Evolutionary conservation across 768 basidiomycete species (phyloP).

Genomic region (Auricularia cornea): DNA sequence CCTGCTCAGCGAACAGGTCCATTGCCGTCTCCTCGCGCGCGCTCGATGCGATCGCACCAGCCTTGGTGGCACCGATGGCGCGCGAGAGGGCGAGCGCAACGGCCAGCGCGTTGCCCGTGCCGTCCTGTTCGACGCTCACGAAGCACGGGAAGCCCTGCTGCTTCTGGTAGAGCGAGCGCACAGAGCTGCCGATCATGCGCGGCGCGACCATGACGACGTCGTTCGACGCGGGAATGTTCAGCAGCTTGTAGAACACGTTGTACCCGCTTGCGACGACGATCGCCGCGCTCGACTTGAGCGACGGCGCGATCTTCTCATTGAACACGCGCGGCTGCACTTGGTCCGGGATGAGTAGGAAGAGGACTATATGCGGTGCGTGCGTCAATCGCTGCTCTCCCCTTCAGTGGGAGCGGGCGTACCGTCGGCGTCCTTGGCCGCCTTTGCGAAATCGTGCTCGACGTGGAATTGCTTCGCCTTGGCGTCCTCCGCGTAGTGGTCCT

Average conservation of each 20-base stretch:
- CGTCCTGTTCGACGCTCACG: constrained; percentile 56
- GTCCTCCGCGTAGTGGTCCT: constrained; percentile 49
- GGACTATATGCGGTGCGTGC: constrained; percentile 32
- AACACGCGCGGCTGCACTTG: constrained; percentile 58
- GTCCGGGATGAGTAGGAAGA: constrained; percentile 57
- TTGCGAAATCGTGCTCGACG: constrained; percentile 48
- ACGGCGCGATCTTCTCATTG: constrained; percentile 44
- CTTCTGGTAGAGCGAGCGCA: constrained; percentile 51
- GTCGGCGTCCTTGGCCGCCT: constrained; percentile 49
- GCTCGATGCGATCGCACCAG: constrained; percentile 55
- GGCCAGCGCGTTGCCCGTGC: constrained; percentile 38
- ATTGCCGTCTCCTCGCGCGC: constrained; percentile 55
- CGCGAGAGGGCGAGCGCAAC: constrained; percentile 46
- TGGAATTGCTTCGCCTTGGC: constrained; percentile 49
- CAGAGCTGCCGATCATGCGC: constrained; percentile 60
- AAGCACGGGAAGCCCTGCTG: constrained; percentile 58
- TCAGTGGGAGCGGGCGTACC: constrained; percentile 24
- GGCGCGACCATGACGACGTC: constrained; percentile 63
- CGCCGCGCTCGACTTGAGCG: constrained; percentile 38
- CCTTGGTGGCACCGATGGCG: constrained; percentile 53
- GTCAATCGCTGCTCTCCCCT: neutral
- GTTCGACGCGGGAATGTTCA: constrained; percentile 44
- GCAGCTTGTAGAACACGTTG: constrained; percentile 53
- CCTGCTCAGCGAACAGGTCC: constrained; percentile 46
- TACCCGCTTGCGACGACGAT: constrained; percentile 59